phyloP scores from a whole-genome alignment of 1,139 yeast genomes.

The Arxiozyma telluris region DNA sequence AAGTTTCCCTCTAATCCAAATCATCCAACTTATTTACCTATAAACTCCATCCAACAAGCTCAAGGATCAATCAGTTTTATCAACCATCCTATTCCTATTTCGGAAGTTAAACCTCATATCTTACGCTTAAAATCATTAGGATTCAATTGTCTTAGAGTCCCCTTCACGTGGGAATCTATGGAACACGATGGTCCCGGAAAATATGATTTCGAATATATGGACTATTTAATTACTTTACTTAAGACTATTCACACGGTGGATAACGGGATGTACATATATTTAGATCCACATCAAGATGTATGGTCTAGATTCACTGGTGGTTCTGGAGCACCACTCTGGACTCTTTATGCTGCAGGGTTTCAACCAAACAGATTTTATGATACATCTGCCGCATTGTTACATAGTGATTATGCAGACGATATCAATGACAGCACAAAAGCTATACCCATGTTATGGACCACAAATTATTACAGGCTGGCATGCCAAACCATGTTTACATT shows the following conservation, averaged over 20 bases:
- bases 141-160: slow-evolving; percentile 64
- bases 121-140: slow-evolving; percentile 71
- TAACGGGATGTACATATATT: slow-evolving; percentile 71
- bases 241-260: slow-evolving; percentile 46
- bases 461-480: slow-evolving; percentile 73
- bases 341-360: slow-evolving; percentile 87
- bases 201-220: slow-evolving; percentile 70
- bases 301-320: slow-evolving; percentile 95
- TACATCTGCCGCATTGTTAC: slow-evolving; percentile 72
- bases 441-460: slow-evolving; percentile 91
- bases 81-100: slow-evolving; percentile 70
- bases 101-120: slow-evolving; percentile 63
- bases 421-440: slow-evolving; percentile 32
- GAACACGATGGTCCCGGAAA: slow-evolving; percentile 83
- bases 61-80: slow-evolving; percentile 53
- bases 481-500: slow-evolving; percentile 76
- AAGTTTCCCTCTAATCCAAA: slow-evolving; percentile 59
- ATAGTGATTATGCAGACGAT: slow-evolving; percentile 38
- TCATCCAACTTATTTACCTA: slow-evolving; percentile 45
- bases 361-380: slow-evolving; percentile 59
- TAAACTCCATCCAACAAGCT: slow-evolving; percentile 59
- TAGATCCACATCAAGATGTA: slow-evolving; percentile 91
- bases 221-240: slow-evolving; percentile 58
- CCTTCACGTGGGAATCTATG: slow-evolving; percentile 86
- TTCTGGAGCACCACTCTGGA: slow-evolving; percentile 94